Base-by-base conservation (phyloP, 2,329 filamentous ascomycete species). In the Aspergillus fischeri region DNA sequence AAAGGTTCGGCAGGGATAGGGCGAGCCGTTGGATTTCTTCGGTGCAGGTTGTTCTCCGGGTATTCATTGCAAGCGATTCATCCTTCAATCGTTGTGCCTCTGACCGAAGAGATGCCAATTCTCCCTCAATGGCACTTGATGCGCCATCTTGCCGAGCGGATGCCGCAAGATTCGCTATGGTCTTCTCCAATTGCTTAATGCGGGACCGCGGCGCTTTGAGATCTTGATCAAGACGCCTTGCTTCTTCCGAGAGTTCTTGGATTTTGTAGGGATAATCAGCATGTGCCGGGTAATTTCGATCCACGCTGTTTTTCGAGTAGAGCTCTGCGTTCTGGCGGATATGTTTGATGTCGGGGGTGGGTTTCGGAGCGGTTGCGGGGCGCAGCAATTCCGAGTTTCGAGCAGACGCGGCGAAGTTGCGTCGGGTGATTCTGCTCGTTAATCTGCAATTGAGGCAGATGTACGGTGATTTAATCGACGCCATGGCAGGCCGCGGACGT, bases 321-420 rank as follows among this genome's bases (percentile, higher is more conserved):
- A 95, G 81, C 14, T 87, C 84, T 17, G 89, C 85, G 74, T 95
- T 90, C 69, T 91, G 84, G 57, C 92, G 92, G 72, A 99, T 96
- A 77, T 94, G 88, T 73, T 91, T 93, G 70, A 96, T 83, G 77
- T 97, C 89, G 63, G 95, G 83, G 49, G 83, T 83, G 27, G 90
- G 85, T 71, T 91, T 93, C 10, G 91, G 92, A 14, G 90, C 92
- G 53, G 83, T 87, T 1, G 88, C 80, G 4, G 89, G 89, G 42
- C 87, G 81, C 3, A 75, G 52, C 21, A 63, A 54, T 28, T 72
- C 65, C 10, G 59, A 54, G 52, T 61, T 61, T n/a, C 60, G 63
- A 17, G 55, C 27, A n/a, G 63, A 61, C 25, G 66, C 59, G 48
- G 52, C 56, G 35, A 47, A 65, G n/a, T 51, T 55, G 55, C 51